Base-by-base conservation (phyloP, 164 flowering plant genomes). In the Aristolochia californica region DNA sequence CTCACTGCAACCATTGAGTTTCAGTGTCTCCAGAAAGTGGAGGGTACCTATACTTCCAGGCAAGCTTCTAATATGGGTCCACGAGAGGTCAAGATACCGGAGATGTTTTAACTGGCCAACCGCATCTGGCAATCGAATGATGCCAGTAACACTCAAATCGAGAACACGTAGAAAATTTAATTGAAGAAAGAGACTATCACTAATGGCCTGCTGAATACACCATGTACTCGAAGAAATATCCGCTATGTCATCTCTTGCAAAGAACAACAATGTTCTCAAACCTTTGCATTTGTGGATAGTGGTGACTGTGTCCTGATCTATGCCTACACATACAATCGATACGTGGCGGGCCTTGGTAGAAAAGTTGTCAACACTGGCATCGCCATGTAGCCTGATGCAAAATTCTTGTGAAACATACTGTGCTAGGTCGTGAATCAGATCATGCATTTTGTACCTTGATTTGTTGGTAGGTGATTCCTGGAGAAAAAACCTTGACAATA, bases 71-170 rank as follows among this genome's bases (percentile, higher is more conserved):
- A 40, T 13, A 0, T 9, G 14, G 2, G 20, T 28, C 1, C 20
- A 9, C 14, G 30, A 34, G 21, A 60, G 47, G 44, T 60, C 17
- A 10, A 60, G 55, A 21, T 50, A 50, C 3, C 56, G 45, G 5
- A 60, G 34, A 60, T 50, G 28, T 40, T 22, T 60, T 56, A 60
- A 23, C 13, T 21, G 10, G 15, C 56, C 63, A 38, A 60, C 51
- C 8, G 38, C 30, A 38, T 40, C 2, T 17, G 63, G 56, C 30
- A 60, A 16, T 45, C 34, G 48, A 0, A 13, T 18, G 18, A 30
- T 28, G n/a, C 22, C 4, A 21, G 20, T 15, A 14, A n/a, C 1
- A 15, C 34, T 9, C 11, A 60, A 14, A 17, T 50, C 38, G 26
- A 60, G 43, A 43, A 50, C 54, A 4, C 62, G 54, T 5, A 59